Base-by-base conservation (phyloP, 371 early-diverging fungal genomes). In the Mortierella sp. region DNA sequence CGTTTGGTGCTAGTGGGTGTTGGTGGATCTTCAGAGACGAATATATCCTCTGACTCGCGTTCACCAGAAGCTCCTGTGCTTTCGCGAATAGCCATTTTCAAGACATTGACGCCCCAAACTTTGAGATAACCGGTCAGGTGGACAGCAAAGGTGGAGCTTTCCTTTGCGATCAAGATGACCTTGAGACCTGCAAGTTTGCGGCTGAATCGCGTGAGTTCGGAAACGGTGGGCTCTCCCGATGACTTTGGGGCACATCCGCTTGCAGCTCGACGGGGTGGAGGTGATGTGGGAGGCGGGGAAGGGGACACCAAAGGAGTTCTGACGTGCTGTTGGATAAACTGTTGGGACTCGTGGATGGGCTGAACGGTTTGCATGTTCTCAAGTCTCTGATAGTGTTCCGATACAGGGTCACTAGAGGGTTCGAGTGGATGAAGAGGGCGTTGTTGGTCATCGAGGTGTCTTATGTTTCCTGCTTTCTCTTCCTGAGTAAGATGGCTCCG, bases 71-170 rank as follows among this genome's bases (percentile, higher is more conserved):
- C 40, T 0, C 39, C 49, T 16, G 17, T 39, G 19, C 19, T 22
- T 2, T 58, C 66, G 6, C 56, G 63, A 19, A 86, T 83, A 0
- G 87, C 79, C 6, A 81, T 80, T 68, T 86, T 84, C 10, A 83
- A 80, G 28, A 88, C 83, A 57, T 82, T 83, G 21, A 83, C 80
- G 58, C 87, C 84, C 86, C 87, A 88, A 9, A 81, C 79, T 12
- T 83, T 85, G 39, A 90, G 65, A 46, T 85, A 87, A 28, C 83
- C 81, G 0, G 84, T 83, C 17, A 90, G 74, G 54, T 84, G 86
- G 39, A 84, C 82, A 3, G 87, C 88, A 78, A 90, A 88, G 17
- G 82, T 80, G 21, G 85, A 85, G 13, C 83, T 72, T 41, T 86
- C 84, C 24, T 78, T 80, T 0, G 90, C 86, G 73, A 86, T 79